phyloP scores from a whole-genome alignment of 495 filamentous ascomycete species.

The Astrothelium macrocarpum region DNA sequence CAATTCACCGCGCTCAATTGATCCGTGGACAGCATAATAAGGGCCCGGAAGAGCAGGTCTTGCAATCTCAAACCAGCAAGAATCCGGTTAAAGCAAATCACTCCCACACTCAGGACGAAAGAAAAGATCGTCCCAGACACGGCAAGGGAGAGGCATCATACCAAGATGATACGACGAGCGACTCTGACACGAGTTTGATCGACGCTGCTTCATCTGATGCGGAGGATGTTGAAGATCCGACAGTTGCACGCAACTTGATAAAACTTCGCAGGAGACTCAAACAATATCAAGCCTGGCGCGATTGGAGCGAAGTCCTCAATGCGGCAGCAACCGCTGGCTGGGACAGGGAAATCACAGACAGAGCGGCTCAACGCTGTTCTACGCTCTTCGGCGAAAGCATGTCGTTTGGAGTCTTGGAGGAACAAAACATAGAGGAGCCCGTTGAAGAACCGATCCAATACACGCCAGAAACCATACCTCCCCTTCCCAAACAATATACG shows the following conservation, averaged over 20 bases:
- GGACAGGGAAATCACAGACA: constrained; percentile 47
- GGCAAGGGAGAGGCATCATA: background rate
- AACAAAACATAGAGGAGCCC: background rate
- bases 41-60: background rate
- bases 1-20: constrained; percentile 1
- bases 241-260: background rate
- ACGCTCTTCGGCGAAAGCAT: constrained; percentile 60
- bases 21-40: background rate
- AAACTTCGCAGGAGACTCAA: constrained; percentile 10
- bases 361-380: constrained; percentile 59
- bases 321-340: constrained; percentile 63
- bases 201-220: background rate
- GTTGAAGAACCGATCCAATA: background rate
- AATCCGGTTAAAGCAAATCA: background rate
- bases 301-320: constrained; percentile 75
- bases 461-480: background rate
- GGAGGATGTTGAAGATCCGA: background rate
- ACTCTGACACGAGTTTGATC: background rate
- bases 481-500: background rate
- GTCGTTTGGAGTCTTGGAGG: constrained; percentile 41
- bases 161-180: background rate
- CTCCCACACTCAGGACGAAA: background rate
- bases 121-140: background rate
- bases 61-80: background rate
- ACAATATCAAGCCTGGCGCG: constrained; percentile 41